phyloP scores from a whole-genome alignment of 164 flowering plant genomes.

The Liriodendron chinense region DNA sequence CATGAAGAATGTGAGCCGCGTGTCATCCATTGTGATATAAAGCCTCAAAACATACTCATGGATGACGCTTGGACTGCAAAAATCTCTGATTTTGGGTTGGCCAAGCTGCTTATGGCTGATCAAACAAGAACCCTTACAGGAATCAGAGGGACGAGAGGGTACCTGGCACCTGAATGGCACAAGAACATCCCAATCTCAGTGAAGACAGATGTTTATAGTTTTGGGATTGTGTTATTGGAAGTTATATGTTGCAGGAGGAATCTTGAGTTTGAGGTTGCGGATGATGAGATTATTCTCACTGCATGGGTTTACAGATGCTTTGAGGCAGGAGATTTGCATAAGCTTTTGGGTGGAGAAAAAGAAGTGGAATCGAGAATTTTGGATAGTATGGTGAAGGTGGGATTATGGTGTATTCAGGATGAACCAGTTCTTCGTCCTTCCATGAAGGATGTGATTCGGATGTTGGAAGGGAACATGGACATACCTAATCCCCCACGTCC shows the following conservation, averaged over 20 bases:
- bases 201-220: conserved; percentile 9
- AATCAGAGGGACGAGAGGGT: conserved; percentile 3
- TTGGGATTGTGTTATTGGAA: conserved; percentile 1
- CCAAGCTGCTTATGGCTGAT: neutral
- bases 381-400: conserved; percentile 8
- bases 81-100: conserved; percentile 1
- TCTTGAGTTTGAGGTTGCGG: neutral
- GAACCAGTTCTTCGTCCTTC: conserved; percentile 1
- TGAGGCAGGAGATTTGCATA: neutral
- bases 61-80: neutral
- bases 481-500: conserved; percentile 1
- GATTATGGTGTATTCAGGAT: conserved; percentile 5
- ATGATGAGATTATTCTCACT: neutral
- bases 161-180: conserved; percentile 5
- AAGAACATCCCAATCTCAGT: conserved; percentile 4
- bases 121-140: conserved; percentile 8
- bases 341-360: conserved; percentile 1
- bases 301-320: conserved; percentile 6
- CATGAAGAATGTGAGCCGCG: conserved; percentile 8
- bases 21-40: conserved; percentile 5
- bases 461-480: conserved; percentile 4
- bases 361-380: neutral
- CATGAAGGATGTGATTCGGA: conserved; percentile 1
- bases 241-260: conserved; percentile 4
- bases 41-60: conserved; percentile 8